A percentile compares a stretch with the other conserved stretches of the same genome.
Evolutionary conservation across 345 rosid species (phyloP).

Genomic region (sweet orange (Citrus sinensis)): DVS_A1.0 CM039162.1:26562001-26562500

Average conservation of each 20-base stretch:
- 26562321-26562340: not conserved
- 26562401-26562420: too few species aligned
- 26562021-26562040: not conserved
- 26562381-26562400: not conserved
- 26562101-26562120: not conserved
- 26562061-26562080: not conserved
- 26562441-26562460: conserved; percentile 11
- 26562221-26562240: too few species aligned
- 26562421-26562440: not conserved
- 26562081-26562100: not conserved
- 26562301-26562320: not conserved
- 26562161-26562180: too few species aligned
- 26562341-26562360: not conserved
- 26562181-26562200: too few species aligned
- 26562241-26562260: not conserved
- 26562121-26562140: not conserved
- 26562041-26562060: too few species aligned
- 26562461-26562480: conserved; percentile 49
- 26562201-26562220: not conserved
- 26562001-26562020: not conserved
- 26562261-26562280: not conserved
- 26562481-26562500: conserved; percentile 34
- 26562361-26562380: not conserved
- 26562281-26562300: not conserved
- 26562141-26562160: not conserved